These are phyloP conservation scores for Saccharum spontaneum DNA, from an alignment of 176 grass and related monocot genomes.

Conservation along the genomic window DNA sequence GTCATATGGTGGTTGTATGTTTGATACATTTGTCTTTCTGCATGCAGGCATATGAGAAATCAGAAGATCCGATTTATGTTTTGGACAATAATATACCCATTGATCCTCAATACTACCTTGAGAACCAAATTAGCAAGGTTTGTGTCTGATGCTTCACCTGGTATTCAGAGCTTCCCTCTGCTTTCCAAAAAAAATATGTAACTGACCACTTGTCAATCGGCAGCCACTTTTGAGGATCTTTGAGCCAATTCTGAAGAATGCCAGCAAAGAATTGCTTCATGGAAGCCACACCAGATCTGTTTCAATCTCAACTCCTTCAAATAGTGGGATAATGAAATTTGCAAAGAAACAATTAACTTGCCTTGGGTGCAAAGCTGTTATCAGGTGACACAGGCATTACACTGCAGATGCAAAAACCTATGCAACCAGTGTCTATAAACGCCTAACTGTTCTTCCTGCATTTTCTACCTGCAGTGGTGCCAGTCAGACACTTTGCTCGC, in stretches of 20 bases:
- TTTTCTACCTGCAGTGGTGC: conserved; percentile 46
- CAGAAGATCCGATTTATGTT: conserved; percentile 99
- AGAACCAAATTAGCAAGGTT: conserved; percentile 99
- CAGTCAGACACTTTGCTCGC: conserved; percentile 82
- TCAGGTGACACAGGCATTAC: conserved; percentile 48
- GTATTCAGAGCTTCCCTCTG: background rate
- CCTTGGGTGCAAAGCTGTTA: conserved; percentile 96
- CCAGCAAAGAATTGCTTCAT: conserved; percentile 94
- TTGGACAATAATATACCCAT: conserved; percentile 69
- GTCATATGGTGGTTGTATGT: background rate
- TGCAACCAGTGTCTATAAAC: background rate
- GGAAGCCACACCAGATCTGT: conserved; percentile 97
- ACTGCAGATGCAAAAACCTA: background rate
- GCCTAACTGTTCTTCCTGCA: background rate
- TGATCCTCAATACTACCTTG: conserved; percentile 97
- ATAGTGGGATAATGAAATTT: conserved; percentile 98
- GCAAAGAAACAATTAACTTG: conserved; percentile 92
- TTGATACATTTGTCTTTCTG: conserved; percentile 39
- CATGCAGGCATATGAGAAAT: conserved; percentile 92
- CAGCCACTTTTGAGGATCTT: conserved; percentile 97
- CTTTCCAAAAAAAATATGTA: background rate
- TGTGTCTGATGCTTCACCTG: conserved; percentile 16
- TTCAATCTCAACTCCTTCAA: conserved; percentile 96
- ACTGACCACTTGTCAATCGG: conserved; percentile 16
- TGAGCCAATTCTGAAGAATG: conserved; percentile 96